These are phyloP conservation scores for Aspergillus leporis DNA, from an alignment of 495 filamentous ascomycete genomes.

Conservation along the genomic window DNA sequence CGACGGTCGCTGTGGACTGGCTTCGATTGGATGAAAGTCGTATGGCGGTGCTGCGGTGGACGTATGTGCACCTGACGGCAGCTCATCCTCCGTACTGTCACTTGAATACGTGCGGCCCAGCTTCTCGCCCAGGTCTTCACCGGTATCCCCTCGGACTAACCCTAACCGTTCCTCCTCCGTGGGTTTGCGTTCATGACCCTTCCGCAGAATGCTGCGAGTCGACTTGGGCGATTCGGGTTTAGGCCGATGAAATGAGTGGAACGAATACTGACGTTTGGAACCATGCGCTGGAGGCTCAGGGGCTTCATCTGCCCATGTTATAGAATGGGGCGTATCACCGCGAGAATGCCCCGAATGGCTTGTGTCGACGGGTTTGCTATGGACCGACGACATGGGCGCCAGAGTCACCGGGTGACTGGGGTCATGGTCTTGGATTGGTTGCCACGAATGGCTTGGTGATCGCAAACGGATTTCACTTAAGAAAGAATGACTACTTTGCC, in stretches of 20 bases:
- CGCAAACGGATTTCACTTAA: conserved; percentile 60
- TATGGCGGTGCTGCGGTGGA: conserved; percentile 2
- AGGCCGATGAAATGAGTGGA: conserved; percentile 75
- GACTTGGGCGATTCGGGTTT: conserved; percentile 38
- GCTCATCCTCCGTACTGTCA: conserved; percentile 28
- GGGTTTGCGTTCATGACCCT: conserved; percentile 41
- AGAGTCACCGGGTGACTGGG: conserved; percentile 24
- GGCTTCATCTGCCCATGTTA: conserved; percentile 41
- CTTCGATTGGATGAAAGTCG: neutral
- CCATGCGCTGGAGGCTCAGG: conserved; percentile 22
- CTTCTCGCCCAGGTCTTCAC: conserved; percentile 37
- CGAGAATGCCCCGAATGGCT: conserved; percentile 39
- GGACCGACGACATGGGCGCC: conserved; percentile 9
- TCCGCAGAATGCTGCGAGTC: conserved; percentile 42
- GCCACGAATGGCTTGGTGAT: conserved; percentile 38
- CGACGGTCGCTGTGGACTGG: conserved; percentile 12
- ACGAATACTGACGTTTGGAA: conserved; percentile 82
- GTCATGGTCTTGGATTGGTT: conserved; percentile 35
- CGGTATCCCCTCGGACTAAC: conserved; percentile 74
- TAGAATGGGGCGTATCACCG: conserved; percentile 37
- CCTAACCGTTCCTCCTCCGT: conserved; percentile 91
- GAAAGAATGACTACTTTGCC: conserved; percentile 43
- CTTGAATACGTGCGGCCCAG: conserved; percentile 26
- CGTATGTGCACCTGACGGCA: neutral
- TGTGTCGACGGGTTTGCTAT: conserved; percentile 42